Conservation (phyloP, 306 rosid genomes). For the Coriaria nepalensis region DNA sequence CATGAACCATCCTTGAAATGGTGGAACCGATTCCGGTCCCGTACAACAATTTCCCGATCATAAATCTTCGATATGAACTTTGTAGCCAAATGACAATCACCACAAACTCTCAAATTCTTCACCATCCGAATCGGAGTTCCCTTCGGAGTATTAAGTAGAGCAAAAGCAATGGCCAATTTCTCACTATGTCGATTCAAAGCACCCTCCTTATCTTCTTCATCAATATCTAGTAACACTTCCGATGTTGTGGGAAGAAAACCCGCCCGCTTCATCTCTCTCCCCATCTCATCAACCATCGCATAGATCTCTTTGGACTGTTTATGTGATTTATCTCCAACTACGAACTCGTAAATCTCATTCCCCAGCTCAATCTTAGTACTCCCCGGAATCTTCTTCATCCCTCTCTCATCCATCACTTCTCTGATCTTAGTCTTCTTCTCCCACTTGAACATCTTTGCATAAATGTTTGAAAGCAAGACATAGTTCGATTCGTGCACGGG, state of each 20-base stretch:
- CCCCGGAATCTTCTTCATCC: conserved; percentile 76
- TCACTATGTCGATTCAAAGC: conserved; percentile 70
- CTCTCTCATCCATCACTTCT: conserved; percentile 63
- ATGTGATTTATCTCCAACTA: conserved; percentile 83
- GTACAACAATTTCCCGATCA: conserved; percentile 56
- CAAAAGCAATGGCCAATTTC: conserved; percentile 86
- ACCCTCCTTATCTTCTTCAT: conserved; percentile 83
- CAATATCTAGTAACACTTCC: conserved; percentile 71
- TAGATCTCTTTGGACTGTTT: conserved; percentile 46
- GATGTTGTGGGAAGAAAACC: conserved; percentile 73
- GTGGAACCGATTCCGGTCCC: conserved; percentile 84
- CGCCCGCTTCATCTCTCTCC: conserved; percentile 62
- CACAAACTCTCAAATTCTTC: conserved; percentile 77
- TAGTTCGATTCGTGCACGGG: conserved; percentile 69
- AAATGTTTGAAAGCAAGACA: conserved; percentile 71
- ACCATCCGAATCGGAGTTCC: conserved; percentile 72
- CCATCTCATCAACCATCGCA: conserved; percentile 81
- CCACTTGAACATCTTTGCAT: conserved; percentile 65
- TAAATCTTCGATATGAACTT: conserved; percentile 74
- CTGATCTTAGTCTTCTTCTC: conserved; percentile 75
- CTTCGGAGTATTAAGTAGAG: conserved; percentile 51
- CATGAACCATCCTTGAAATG: conserved; percentile 67
- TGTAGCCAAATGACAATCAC: conserved; percentile 84
- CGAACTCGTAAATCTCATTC: conserved; percentile 52
- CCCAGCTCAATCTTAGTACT: conserved; percentile 86